A percentile compares a stretch with the other conserved stretches of the same genome.
phyloP scores from a whole-genome alignment of 2,329 filamentous ascomycete genomes.

The Corinectria fuckeliana region DNA sequence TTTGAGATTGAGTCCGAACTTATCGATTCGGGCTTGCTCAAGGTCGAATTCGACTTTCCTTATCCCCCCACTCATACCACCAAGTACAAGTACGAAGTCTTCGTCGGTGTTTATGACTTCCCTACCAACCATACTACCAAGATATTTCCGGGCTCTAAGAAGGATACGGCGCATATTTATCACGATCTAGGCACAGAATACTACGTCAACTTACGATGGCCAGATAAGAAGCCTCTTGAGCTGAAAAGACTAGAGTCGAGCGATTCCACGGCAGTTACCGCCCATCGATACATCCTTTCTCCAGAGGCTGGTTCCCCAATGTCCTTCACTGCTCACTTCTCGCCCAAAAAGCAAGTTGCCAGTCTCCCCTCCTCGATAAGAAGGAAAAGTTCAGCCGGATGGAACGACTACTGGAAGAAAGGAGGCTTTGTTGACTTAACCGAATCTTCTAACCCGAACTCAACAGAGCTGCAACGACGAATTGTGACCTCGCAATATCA shows the following conservation, averaged over 20 bases:
- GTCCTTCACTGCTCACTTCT: constrained; percentile 45
- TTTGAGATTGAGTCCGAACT: constrained; percentile 47
- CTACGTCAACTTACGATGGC: constrained; percentile 48
- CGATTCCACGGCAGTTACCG: constrained; percentile 32
- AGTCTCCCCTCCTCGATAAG: constrained; percentile 33
- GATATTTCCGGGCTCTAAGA: constrained; percentile 22
- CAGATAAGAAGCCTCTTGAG: constrained; percentile 23
- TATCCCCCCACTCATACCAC: constrained; percentile 49
- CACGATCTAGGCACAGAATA: constrained; percentile 49
- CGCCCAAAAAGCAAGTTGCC: constrained; percentile 30
- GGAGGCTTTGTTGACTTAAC: constrained; percentile 53
- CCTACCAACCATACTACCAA: constrained; percentile 47
- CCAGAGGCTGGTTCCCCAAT: constrained; percentile 16
- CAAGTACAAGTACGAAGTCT: constrained; percentile 53
- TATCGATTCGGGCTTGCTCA: constrained; percentile 41
- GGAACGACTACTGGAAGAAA: constrained; percentile 47
- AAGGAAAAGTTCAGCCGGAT: constrained; percentile 36
- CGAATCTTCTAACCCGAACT: constrained; percentile 42
- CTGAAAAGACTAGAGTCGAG: constrained; percentile 29
- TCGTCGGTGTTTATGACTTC: constrained; percentile 49
- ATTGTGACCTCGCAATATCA: constrained; percentile 53
- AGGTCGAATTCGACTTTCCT: constrained; percentile 51
- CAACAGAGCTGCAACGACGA: constrained; percentile 51
- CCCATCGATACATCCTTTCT: constrained; percentile 44
- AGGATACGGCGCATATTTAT: constrained; percentile 40